A percentile compares a stretch with the other conserved stretches of the same genome.
Conservation (phyloP, 768 basidiomycete species). For the Boletus tylopilopsis region DNA sequence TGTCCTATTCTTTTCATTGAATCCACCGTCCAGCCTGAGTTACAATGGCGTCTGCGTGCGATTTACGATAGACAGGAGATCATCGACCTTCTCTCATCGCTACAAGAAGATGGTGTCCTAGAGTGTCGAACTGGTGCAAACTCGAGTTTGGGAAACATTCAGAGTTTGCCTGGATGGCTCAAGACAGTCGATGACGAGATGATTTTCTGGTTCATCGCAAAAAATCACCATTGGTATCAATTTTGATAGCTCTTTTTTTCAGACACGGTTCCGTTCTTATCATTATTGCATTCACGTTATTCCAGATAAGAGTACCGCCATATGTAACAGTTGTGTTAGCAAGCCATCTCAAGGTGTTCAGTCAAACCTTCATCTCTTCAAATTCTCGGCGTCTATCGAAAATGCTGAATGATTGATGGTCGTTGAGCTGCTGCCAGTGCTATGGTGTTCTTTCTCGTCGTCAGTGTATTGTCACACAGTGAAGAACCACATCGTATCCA, state of each 20-base stretch:
- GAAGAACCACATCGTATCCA: no score
- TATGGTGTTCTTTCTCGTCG: no score
- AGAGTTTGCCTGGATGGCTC: slow-evolving; percentile 23
- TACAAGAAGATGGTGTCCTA: slow-evolving; percentile 52
- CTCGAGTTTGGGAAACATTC: slow-evolving; percentile 4
- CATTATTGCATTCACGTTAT: slow-evolving; percentile 15
- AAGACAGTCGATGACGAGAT: slow-evolving; percentile 48
- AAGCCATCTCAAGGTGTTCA: no score
- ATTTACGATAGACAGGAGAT: slow-evolving; percentile 78
- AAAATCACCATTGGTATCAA: slow-evolving; percentile 64
- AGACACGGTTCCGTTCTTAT: slow-evolving; percentile 3
- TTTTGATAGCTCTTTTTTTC: slow-evolving; percentile 28
- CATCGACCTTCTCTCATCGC: slow-evolving; percentile 52
- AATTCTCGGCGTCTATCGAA: no score
- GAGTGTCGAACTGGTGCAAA: slow-evolving; percentile 17
- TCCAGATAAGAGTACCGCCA: no score
- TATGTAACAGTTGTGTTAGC: no score
- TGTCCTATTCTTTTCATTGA: slow-evolving; percentile 5
- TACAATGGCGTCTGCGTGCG: slow-evolving; percentile 65
- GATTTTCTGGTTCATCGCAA: slow-evolving; percentile 56
- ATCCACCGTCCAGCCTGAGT: slow-evolving; percentile 47
- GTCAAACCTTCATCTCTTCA: no score
- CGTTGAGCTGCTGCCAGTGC: no score
- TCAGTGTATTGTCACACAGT: no score
- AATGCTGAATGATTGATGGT: no score